Base-by-base conservation (phyloP, 129 eudicot species). In the Saussurea involucrata region DNA sequence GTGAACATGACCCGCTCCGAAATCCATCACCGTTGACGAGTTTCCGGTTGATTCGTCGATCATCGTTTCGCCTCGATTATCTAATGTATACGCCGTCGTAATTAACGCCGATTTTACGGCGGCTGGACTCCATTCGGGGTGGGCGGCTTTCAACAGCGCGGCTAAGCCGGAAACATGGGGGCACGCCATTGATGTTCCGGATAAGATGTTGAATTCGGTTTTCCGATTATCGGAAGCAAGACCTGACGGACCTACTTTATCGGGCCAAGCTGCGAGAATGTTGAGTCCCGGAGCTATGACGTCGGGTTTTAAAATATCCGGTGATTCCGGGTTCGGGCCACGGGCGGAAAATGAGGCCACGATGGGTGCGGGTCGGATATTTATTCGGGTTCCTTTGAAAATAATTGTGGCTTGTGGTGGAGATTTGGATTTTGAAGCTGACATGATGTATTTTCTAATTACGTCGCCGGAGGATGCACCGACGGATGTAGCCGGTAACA, bases 141-240 rank as follows among this genome's bases (percentile, higher is more conserved):
- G 98, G n/a, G 97, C 97, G 5, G 97, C 97, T 72, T 95, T 95
- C 20, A 95, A 36, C 79, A 95, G 44, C 7, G 97, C 97, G 0
- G 91, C 97, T 4, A 91, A 77, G 10, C 98, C 98, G 0, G 97
- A 91, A 33, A 95, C 97, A 69, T 95, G 98, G 0, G 98, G 98
- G 78, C 98, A 95, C 0, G 98, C 98, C 98, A 95, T 95, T 2
- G 98, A 95, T 1, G 98, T 95, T 0, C 98, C 98, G 0, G 98
- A 95, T 58, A 95, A 36, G 8, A 95, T 95, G 73, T 95, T 95
- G 63, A 95, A 95, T 76, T 91, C 98, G 0, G 94, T 87, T 10
- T 85, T 73, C 0, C 98, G 89, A 6, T 82, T 79, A 63, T 95
- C 98, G 3, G 91, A 84, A 0, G 84, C 75, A 15, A 95, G 83